These are phyloP conservation scores for Colletotrichum eleusines DNA, from an alignment of 2,329 filamentous ascomycete species.

Conservation along the genomic window DNA sequence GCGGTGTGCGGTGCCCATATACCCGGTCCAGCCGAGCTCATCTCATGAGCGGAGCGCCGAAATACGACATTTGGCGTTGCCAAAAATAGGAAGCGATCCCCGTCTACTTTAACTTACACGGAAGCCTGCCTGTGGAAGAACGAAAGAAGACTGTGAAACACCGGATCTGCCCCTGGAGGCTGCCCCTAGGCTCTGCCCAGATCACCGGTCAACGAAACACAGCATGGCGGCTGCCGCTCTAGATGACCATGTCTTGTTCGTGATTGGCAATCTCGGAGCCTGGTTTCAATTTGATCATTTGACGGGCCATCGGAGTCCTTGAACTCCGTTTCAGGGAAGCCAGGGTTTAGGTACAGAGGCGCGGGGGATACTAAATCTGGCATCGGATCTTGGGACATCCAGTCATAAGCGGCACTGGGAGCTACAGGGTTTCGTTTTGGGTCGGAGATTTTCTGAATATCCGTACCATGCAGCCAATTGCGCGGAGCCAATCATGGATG, in stretches of 20 bases:
- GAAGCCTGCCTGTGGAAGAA: slow-evolving; percentile 22
- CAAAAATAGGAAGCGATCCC: slow-evolving; percentile 36
- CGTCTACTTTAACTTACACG: slow-evolving; percentile 3
- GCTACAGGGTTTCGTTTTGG: slow-evolving; percentile 26
- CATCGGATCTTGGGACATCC: slow-evolving; percentile 26
- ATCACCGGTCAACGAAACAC: slow-evolving; percentile 29
- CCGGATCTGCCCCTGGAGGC: slow-evolving; percentile 3
- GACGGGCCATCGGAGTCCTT: slow-evolving; percentile 13
- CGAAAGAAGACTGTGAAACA: slow-evolving; percentile 37
- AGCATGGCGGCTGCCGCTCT: not conserved
- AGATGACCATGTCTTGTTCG: not conserved
- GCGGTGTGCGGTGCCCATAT: not conserved
- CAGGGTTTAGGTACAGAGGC: slow-evolving; percentile 19
- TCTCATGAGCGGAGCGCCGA: slow-evolving; percentile 11
- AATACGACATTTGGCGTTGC: slow-evolving; percentile 18
- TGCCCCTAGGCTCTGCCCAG: slow-evolving; percentile 27
- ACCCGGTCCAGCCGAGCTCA: not conserved
- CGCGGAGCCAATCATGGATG: slow-evolving; percentile 2
- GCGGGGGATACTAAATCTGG: slow-evolving; percentile 29
- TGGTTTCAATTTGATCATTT: slow-evolving; percentile 24
- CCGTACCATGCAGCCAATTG: slow-evolving; percentile 24
- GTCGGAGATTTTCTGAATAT: slow-evolving; percentile 37
- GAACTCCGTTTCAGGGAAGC: slow-evolving; percentile 35
- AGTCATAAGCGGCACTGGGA: slow-evolving; percentile 16
- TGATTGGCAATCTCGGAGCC: slow-evolving; percentile 2